These are phyloP conservation scores for Podaxis rugospora DNA, from an alignment of 768 basidiomycete species.

Conservation along the genomic window DNA sequence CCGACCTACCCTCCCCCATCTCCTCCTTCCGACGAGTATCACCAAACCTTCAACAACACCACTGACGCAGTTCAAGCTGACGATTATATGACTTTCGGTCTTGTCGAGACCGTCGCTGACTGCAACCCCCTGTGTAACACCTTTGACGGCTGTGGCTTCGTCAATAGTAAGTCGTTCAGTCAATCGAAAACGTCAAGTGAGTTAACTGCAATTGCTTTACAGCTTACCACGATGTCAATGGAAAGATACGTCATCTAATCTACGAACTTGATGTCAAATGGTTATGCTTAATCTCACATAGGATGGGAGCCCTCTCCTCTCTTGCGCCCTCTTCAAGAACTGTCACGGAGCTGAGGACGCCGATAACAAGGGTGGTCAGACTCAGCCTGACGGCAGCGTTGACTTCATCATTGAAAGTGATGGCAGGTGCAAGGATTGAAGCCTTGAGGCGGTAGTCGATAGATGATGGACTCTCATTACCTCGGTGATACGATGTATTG, in stretches of 20 bases:
- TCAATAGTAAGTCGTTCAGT: conserved; percentile 24
- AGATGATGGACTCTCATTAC: background rate
- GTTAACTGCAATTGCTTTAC: background rate
- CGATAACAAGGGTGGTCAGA: conserved; percentile 29
- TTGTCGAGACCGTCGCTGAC: conserved; percentile 28
- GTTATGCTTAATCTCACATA: conserved; percentile 7
- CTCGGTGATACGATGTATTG: background rate
- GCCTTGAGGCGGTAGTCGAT: background rate
- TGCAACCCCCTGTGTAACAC: conserved; percentile 29
- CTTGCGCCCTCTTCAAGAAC: conserved; percentile 28
- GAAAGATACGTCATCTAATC: conserved; percentile 22
- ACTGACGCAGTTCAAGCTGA: conserved; percentile 27
- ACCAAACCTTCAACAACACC: conserved; percentile 23
- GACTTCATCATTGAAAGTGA: conserved; percentile 27
- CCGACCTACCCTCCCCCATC: conserved; percentile 11
- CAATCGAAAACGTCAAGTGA: background rate
- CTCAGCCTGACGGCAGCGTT: conserved; percentile 27
- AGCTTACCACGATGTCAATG: conserved; percentile 34
- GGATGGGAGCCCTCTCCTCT: conserved; percentile 30
- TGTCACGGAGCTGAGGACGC: conserved; percentile 25
- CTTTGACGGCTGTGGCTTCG: conserved; percentile 26
- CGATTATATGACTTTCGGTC: conserved; percentile 31
- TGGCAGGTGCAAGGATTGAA: conserved; percentile 26
- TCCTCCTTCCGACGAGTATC: conserved; percentile 21
- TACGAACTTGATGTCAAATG: background rate